A percentile compares a stretch with the other conserved stretches of the same genome.
Evolutionary conservation across 257 asterid genomes (phyloP).

Genomic region (Rehmannia glutinosa): DNA sequence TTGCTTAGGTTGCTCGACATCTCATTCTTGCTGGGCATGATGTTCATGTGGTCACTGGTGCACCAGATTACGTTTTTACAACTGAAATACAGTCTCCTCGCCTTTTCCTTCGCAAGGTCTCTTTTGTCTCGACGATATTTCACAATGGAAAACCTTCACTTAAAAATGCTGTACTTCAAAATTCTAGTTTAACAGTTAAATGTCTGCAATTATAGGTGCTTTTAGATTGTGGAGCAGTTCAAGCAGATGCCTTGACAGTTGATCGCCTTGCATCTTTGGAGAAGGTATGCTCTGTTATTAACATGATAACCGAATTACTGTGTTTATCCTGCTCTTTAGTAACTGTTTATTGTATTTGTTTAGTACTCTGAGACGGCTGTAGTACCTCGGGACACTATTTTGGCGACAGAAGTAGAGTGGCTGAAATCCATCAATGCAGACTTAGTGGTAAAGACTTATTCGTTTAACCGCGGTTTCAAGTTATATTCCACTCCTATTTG

Average conservation of each 20-base stretch:
- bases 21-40: slow-evolving; percentile 86
- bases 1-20: slow-evolving; percentile 82
- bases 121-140: slow-evolving; percentile 1
- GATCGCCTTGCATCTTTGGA: slow-evolving; percentile 97
- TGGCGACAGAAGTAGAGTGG: slow-evolving; percentile 94
- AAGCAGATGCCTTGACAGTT: slow-evolving; percentile 98
- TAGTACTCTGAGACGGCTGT: slow-evolving; percentile 99
- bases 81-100: slow-evolving; percentile 78
- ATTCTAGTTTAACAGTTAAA: background rate
- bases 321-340: background rate
- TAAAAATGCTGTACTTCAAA: background rate
- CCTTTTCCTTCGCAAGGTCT: slow-evolving; percentile 86
- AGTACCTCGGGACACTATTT: slow-evolving; percentile 77
- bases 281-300: slow-evolving; percentile 42
- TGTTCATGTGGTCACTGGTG: slow-evolving; percentile 97
- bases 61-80: slow-evolving; percentile 89
- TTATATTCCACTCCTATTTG: too few species aligned
- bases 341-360: slow-evolving; percentile 15
- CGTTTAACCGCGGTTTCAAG: background rate
- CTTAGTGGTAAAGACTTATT: slow-evolving; percentile 62
- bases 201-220: slow-evolving; percentile 49
- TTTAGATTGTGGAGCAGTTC: slow-evolving; percentile 98
- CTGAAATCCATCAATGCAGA: slow-evolving; percentile 87
- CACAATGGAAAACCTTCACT: background rate
- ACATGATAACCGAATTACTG: background rate